Conservation (phyloP, 371 early-diverging fungal species). For the Smittium mucronatum region DNA sequence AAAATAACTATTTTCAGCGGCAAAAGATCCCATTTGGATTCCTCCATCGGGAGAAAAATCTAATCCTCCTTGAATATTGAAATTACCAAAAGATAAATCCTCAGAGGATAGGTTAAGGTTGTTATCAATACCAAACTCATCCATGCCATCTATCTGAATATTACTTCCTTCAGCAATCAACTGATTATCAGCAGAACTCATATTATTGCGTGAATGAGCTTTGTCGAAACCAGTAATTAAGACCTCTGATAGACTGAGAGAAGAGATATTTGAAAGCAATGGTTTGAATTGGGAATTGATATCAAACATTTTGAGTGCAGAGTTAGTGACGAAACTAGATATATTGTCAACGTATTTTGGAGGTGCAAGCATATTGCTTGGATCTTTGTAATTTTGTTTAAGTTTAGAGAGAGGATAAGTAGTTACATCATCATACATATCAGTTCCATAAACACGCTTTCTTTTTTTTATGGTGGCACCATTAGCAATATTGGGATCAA, state of each 20-base stretch:
- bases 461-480: background rate
- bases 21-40: background rate
- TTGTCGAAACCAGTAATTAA: background rate
- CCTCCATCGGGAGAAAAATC: background rate
- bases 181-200: background rate
- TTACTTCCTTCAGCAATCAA: background rate
- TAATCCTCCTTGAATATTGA: background rate
- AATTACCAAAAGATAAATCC: background rate
- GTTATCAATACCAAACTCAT: background rate
- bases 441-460: background rate
- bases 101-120: background rate
- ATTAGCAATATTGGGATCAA: background rate
- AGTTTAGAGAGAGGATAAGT: constrained; percentile 6
- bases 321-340: background rate
- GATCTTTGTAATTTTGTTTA: background rate
- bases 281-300: background rate
- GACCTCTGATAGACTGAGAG: background rate
- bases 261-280: background rate
- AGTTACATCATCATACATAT: constrained; percentile 1
- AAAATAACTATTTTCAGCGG: background rate
- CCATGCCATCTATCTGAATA: background rate
- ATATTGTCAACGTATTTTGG: background rate
- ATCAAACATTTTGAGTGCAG: constrained; percentile 3
- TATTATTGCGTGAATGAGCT: background rate
- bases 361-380: background rate